Percentiles rank a stretch among this genome's conserved stretches.
Evolutionary conservation across 306 rosid genomes (phyloP).

Genomic region (Lathyrus tuberosus): DNA sequence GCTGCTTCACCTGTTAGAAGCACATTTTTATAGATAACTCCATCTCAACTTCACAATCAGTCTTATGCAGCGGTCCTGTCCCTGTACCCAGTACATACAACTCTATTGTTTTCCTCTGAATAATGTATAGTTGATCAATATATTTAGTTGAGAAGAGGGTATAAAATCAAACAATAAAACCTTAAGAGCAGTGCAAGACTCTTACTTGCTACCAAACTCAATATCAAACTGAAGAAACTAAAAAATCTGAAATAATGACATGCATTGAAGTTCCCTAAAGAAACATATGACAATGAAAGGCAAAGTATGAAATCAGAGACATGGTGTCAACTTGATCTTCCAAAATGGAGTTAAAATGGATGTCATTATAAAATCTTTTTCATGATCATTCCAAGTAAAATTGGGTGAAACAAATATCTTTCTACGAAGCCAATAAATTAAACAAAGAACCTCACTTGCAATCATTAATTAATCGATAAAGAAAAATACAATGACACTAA

Average conservation of each 20-base stretch:
- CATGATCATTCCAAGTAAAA: conserved; percentile 14
- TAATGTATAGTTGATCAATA: not conserved
- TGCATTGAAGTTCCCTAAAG: conserved; percentile 3
- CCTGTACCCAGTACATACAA: conserved; percentile 9
- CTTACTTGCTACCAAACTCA: no score
- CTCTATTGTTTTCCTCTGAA: conserved; percentile 4
- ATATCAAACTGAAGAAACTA: conserved; percentile 13
- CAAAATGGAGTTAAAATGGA: not conserved
- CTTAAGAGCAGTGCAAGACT: no score
- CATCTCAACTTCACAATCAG: conserved; percentile 17
- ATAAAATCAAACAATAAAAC: not conserved
- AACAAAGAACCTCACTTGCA: conserved; percentile 25
- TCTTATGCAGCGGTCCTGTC: not conserved
- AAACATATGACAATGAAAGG: conserved; percentile 18
- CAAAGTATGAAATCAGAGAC: conserved; percentile 25
- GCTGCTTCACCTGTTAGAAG: no score
- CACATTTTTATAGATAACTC: conserved; percentile 7
- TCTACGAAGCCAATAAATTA: no score
- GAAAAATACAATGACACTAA: not conserved
- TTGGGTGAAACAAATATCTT: no score
- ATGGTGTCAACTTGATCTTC: not conserved
- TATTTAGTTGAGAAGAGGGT: not conserved
- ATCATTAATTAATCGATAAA: conserved; percentile 8
- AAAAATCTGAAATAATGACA: not conserved
- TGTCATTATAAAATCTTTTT: not conserved